A percentile compares a stretch with the other conserved stretches of the same genome.
phyloP scores from a whole-genome alignment of 352 stramenopile species.

The Pythium myriotylum region DNA sequence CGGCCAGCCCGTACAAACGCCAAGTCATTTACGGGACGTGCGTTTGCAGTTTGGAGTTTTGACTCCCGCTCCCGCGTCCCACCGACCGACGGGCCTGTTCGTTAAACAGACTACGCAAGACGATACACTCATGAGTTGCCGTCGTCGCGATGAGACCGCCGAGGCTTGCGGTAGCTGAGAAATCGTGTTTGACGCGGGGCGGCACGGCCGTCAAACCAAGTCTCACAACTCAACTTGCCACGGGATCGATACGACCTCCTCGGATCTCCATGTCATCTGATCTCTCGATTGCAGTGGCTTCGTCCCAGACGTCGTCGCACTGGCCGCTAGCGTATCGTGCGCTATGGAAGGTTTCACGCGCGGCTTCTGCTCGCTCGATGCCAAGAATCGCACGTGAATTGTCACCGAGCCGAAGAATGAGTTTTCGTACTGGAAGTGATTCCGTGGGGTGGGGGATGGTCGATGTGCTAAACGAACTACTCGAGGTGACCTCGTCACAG shows the following conservation, averaged over 20 bases:
- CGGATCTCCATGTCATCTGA: neutral
- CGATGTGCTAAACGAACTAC: slow-evolving; percentile 20
- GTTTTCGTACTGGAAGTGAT: too few species aligned
- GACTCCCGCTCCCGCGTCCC: neutral
- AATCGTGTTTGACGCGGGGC: too few species aligned
- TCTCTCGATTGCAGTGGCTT: slow-evolving; percentile 2
- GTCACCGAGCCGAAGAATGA: too few species aligned
- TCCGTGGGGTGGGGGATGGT: slow-evolving; percentile 20
- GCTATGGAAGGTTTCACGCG: slow-evolving; percentile 2
- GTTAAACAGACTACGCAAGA: neutral
- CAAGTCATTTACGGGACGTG: neutral
- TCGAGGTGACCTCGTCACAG: slow-evolving; percentile 6
- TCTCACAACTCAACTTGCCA: neutral
- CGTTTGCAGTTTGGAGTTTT: neutral
- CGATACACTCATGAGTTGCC: neutral
- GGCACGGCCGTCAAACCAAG: too few species aligned
- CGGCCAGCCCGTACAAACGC: neutral
- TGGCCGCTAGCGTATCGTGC: neutral
- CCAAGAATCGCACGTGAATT: too few species aligned
- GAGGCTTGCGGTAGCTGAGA: too few species aligned
- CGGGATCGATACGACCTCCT: neutral
- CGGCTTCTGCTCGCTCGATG: neutral
- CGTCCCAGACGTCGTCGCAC: neutral
- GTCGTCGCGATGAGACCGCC: neutral
- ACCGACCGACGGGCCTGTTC: neutral